Base-by-base conservation (phyloP, 2,329 filamentous ascomycete genomes). In the Raffaelea albimanens region DNA sequence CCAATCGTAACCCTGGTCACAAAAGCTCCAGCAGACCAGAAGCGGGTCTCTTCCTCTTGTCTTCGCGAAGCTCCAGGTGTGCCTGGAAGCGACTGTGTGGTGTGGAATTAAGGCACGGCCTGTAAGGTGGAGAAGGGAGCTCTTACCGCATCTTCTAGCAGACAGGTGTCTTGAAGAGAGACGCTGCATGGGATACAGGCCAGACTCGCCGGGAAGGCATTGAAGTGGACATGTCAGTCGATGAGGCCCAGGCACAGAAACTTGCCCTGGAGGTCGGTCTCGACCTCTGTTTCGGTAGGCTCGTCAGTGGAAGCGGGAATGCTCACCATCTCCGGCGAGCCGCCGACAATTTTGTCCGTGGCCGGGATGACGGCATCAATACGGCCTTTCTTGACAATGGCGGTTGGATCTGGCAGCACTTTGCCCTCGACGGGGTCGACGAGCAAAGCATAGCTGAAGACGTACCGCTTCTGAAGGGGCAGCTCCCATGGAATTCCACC, bases 231-330 rank as follows among this genome's bases (percentile, higher is more conserved):
- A 44, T 59, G 57, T 31, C 50, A 55, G 50, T 58, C 56, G 45
- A 98, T 48, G 3, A 48, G 46, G n/a, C 46, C 46, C 2, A 41
- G 46, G 48, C 45, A 46, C 9, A 46, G 36, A 25, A 40, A 46
- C 11, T 34, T 42, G 38, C 45, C 38, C 9, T n/a, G 18, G 31
- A 16, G 29, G 42, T 51, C 45, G 43, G 50, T 44, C 20, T 42
- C 19, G 2, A 19, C 18, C 10, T 10, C 31, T 10, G 10, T 16
- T 16, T 34, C 31, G 13, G 34, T 5, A 8, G 34, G 14, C 34
- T 16, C 34, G 34, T 38, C 34, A 29, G 25, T 7, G 25, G 25
- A 29, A 13, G 25, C 7, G 13, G 25, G 25, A 7, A 7, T 29
- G 39, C 22, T 20, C n/a, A 40, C 39, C 39, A 40, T 20, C 19